Evolutionary conservation across 2,329 filamentous ascomycete genomes (phyloP), one percentile per base, ranked within the genome.

Genomic region (Colletotrichum eleusines): DNA sequence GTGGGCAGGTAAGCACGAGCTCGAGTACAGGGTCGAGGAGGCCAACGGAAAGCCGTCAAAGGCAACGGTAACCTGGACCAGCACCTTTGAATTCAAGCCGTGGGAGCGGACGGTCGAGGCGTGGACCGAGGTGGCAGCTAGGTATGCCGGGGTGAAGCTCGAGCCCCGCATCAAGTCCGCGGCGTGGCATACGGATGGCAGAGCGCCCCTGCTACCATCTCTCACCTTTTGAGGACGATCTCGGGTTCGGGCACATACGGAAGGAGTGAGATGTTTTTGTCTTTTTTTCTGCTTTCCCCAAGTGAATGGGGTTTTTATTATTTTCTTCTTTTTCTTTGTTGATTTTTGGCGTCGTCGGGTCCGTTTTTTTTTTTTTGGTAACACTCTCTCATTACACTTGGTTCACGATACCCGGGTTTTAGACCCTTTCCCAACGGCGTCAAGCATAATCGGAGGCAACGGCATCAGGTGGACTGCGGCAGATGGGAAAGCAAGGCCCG

Each of bases 1-100:
- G 74, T 76, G 74, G 65, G 74, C 74, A 1, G 74, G 74, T n/a
- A 74, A 72, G 68, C 74, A 76, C 48, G 55, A 71, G 35, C 71
- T 76, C 23, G 60, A 63, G 48, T 76, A 76, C 60, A 50, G 26
- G 14, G 69, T 73, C 18, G 40, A 66, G 16, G 48, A 66, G 23
- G 33, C 28, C 11, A 33, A 46, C 46, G 70, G 67, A 9, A 67
- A n/a, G 50, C 11, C 74, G 28, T 50, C 64, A 7, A 58, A 46
- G 46, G 71, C 72, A 9, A 67, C 18, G 28, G 9, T 75, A 42
- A 60, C 66, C 7, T 74, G 74, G 72, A 65, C 51, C 3, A 76
- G 74, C 64, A 74, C 74, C 6, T 76, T 76, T 42, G 71, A 65
- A 1, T 76, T 76, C 51, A 61, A 66, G 71, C 74, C 74, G 8